These are phyloP conservation scores for Fraxinus platypoda DNA, from an alignment of 305 asterid genomes.

Conservation along the genomic window DNA sequence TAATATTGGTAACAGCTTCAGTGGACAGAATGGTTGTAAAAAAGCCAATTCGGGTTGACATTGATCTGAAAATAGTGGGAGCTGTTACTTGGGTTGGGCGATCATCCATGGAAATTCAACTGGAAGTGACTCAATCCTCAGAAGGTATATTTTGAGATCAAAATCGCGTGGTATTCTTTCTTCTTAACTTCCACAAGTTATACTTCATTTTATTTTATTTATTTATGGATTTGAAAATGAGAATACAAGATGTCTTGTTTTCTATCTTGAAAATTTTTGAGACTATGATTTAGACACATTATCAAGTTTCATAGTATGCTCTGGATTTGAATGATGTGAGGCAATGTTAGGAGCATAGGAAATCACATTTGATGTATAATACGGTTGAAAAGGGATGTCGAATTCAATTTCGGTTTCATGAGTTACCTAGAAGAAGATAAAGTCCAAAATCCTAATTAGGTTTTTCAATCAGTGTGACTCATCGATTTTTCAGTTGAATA, in stretches of 20 bases:
- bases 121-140: constrained; percentile 67
- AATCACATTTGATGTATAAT: not conserved
- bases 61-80: constrained; percentile 66
- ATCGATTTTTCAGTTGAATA: not conserved
- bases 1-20: constrained; percentile 84
- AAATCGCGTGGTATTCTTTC: not conserved
- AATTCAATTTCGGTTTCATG: not conserved
- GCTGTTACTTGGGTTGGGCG: constrained; percentile 96
- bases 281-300: not conserved
- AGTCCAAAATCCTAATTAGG: not conserved
- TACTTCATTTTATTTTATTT: not conserved
- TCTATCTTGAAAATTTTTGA: not conserved
- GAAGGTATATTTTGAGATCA: constrained; percentile 40
- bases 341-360: not conserved
- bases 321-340: not conserved
- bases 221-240: constrained; percentile 2
- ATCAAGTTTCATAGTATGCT: not conserved
- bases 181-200: not conserved
- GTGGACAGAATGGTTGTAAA: constrained; percentile 84
- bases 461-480: not conserved
- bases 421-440: not conserved
- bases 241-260: not conserved
- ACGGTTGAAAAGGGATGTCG: not conserved
- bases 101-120: constrained; percentile 89
- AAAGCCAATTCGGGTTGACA: constrained; percentile 65